Evolutionary conservation across 306 rosid genomes (phyloP).

Genomic region (Lathyrus tuberosus): DNA sequence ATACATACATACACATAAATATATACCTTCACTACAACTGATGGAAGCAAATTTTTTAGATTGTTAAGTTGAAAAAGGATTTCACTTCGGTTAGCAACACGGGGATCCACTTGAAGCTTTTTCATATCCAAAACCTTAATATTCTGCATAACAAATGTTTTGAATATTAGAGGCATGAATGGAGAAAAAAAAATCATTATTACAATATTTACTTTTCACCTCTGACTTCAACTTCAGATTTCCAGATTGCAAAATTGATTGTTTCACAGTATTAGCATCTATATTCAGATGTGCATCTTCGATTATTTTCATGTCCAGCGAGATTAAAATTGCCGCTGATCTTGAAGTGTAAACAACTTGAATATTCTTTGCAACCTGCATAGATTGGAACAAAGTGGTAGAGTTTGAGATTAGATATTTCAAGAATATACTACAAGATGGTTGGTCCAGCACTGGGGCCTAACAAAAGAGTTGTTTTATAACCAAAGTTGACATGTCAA

Average conservation of each 20-base stretch:
- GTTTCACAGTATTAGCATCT: conserved; percentile 73
- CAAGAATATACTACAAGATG: conserved; percentile 12
- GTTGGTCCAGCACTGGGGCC: neutral
- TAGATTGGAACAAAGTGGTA: conserved; percentile 17
- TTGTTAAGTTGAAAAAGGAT: conserved; percentile 72
- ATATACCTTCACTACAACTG: conserved; percentile 73
- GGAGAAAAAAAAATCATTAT: conserved; percentile 15
- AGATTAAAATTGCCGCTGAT: conserved; percentile 58
- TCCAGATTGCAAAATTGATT: conserved; percentile 68
- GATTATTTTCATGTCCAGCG: conserved; percentile 76
- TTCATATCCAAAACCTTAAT: conserved; percentile 62
- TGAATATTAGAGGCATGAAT: conserved; percentile 38
- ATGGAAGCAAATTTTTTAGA: conserved; percentile 72
- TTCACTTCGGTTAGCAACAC: conserved; percentile 61
- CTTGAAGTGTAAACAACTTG: conserved; percentile 61
- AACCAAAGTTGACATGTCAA: neutral
- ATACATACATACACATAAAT: neutral
- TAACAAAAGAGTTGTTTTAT: conserved; percentile 9
- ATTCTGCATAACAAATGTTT: conserved; percentile 59
- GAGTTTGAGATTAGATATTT: neutral
- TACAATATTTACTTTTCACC: conserved; percentile 52
- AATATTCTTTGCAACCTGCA: conserved; percentile 81
- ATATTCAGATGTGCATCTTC: conserved; percentile 62
- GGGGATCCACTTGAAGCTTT: conserved; percentile 70
- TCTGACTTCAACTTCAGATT: conserved; percentile 77